These are phyloP conservation scores for Tephrocybe sp. DNA, from an alignment of 768 basidiomycete species.

Conservation along the genomic window DNA sequence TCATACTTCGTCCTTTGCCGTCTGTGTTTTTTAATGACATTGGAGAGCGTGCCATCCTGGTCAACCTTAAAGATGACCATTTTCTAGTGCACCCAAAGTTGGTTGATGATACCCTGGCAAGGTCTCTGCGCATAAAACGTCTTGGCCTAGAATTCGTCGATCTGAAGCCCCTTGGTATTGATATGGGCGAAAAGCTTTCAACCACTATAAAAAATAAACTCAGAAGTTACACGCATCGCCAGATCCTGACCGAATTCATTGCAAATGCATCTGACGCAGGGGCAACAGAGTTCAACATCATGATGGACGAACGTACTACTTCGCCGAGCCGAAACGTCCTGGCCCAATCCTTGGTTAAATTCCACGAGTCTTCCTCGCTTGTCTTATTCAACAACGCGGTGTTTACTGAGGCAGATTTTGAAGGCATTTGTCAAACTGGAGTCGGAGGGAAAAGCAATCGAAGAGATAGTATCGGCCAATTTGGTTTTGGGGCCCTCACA, in stretches of 20 bases:
- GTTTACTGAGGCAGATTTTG: slow-evolving; percentile 44
- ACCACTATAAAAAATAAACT: slow-evolving; percentile 44
- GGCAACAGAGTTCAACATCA: slow-evolving; percentile 41
- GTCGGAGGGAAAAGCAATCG: slow-evolving; percentile 41
- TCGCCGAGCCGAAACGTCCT: slow-evolving; percentile 21
- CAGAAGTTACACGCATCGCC: slow-evolving; percentile 38
- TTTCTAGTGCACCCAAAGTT: slow-evolving; percentile 29
- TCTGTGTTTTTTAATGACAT: slow-evolving; percentile 42
- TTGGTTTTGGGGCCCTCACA: slow-evolving; percentile 51
- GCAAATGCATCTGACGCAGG: slow-evolving; percentile 55
- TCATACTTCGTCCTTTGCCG: slow-evolving; percentile 24
- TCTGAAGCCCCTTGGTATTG: slow-evolving; percentile 24
- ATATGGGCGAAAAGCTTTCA: slow-evolving; percentile 44
- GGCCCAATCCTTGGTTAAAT: slow-evolving; percentile 31
- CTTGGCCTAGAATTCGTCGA: slow-evolving; percentile 35
- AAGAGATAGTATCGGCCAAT: slow-evolving; percentile 45
- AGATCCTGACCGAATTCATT: slow-evolving; percentile 49
- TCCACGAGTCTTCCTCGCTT: slow-evolving; percentile 37
- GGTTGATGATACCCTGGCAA: slow-evolving; percentile 31
- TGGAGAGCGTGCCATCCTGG: slow-evolving; percentile 28
- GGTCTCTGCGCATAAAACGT: slow-evolving; percentile 28
- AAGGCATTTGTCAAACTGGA: slow-evolving; percentile 44
- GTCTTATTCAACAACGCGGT: slow-evolving; percentile 44
- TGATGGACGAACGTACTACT: slow-evolving; percentile 32
- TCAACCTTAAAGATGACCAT: slow-evolving; percentile 15